These are phyloP conservation scores for Exserohilum rostratum DNA, from an alignment of 2,329 filamentous ascomycete species.

Conservation along the genomic window DNA sequence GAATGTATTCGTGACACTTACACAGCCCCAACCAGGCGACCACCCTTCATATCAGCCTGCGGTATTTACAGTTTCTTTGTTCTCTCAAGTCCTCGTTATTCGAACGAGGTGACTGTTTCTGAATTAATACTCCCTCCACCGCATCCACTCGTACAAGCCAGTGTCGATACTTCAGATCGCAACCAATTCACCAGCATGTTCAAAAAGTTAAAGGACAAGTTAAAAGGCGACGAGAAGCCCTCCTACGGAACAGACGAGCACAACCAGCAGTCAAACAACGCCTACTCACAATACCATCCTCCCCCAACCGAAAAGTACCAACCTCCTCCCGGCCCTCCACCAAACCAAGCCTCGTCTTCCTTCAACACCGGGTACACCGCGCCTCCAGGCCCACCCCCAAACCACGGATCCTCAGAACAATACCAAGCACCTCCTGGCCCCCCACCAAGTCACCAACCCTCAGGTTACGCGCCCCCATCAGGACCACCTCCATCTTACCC, in stretches of 20 bases:
- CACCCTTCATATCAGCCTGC: constrained; percentile 1
- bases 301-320: constrained; percentile 35
- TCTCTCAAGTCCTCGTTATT: not conserved
- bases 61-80: not conserved
- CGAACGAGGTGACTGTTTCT: not conserved
- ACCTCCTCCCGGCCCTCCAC: constrained; percentile 41
- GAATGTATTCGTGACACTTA: constrained; percentile 1
- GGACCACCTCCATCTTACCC: constrained; percentile 34
- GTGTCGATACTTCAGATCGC: not conserved
- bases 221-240: constrained; percentile 35
- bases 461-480: constrained; percentile 37
- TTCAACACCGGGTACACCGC: constrained; percentile 27
- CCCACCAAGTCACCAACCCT: constrained; percentile 28
- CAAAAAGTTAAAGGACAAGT: constrained; percentile 45
- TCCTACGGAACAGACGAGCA: constrained; percentile 26
- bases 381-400: constrained; percentile 28
- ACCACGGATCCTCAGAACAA: constrained; percentile 23
- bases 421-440: constrained; percentile 26
- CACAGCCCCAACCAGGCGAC: constrained; percentile 13
- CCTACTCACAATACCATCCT: constrained; percentile 28
- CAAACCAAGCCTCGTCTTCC: constrained; percentile 19
- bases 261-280: constrained; percentile 36
- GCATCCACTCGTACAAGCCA: no score
- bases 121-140: no score
- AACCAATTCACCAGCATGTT: constrained; percentile 31